Base-by-base conservation (phyloP, 2,329 filamentous ascomycete genomes). In the Epichloe aotearoae region DNA sequence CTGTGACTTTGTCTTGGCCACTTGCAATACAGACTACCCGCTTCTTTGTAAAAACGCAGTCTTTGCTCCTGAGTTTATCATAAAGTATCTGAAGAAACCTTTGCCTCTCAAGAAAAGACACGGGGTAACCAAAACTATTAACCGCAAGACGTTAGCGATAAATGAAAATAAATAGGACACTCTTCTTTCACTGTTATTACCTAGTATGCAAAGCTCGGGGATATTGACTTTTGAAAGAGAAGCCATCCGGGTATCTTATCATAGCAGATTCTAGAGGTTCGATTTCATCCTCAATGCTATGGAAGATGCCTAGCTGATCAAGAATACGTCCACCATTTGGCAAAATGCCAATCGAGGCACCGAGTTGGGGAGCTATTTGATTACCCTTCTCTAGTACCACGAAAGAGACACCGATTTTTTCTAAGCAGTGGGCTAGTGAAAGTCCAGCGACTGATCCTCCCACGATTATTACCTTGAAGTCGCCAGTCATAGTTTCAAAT, bases 391-490 rank as follows among this genome's bases (percentile, higher is more conserved):
- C 75, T 0, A 79, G 66, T 1, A 79, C 54, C 6, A 73, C 55
- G 57, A 70, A 78, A 52, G 76, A 68, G 46, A 79, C 70, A 17
- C 58, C 61, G 17, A 68, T 61, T 23, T 59, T 58, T 49, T 77
- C 66, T 2, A 79, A 66, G 52, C 68, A 66, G 43, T 55, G 48
- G 10, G 59, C 59, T 33, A 61, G 51, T 2, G 57, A 50, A 3
- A 61, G 54, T 4, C 75, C 76, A 3, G 69, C 64, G 14, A 77
- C 61, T 34, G 70, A 67, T 4, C 72, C 75, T 15, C 75, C 74
- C 1, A 66, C 69, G 36, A 78, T 75, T 6, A 57, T 17, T 12
- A 57, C 52, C 12, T 49, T 53, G 40, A 57, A 53, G 17, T 46
- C 55, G 58, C 64, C 39, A 46, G 58, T 46, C 39, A 47, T 47